Conservation (phyloP, 2,329 filamentous ascomycete species). For the Penicillium brasilianum region DNA sequence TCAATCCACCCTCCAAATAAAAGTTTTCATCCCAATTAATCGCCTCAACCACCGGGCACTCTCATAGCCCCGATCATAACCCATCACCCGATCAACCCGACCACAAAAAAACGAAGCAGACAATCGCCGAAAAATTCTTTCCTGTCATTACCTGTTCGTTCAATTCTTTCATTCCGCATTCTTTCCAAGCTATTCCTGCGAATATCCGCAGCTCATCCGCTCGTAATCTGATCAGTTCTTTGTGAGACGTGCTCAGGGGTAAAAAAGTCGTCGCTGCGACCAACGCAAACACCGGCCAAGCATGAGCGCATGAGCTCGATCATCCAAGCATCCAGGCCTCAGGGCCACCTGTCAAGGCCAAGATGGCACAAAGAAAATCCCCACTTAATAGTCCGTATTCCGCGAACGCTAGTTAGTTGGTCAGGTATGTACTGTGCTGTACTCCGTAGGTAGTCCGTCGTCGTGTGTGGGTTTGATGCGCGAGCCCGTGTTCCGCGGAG, state of each 20-base stretch:
- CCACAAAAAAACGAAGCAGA: conserved; percentile 2
- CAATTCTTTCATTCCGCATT: not conserved
- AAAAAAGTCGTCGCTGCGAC: not conserved
- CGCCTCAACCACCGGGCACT: not conserved
- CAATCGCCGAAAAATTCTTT: not conserved
- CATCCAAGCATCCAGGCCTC: too few relatives aligned
- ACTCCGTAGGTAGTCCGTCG: not conserved
- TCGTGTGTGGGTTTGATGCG: conserved; percentile 10
- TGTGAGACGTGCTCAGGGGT: conserved; percentile 14
- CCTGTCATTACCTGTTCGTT: conserved; percentile 5
- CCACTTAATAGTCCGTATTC: not conserved
- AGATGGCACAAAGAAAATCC: not conserved
- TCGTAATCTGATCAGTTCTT: conserved; percentile 4
- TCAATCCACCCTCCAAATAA: not conserved
- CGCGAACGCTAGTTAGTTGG: not conserved
- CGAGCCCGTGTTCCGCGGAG: conserved; percentile 6
- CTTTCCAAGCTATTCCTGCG: not conserved
- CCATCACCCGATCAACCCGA: conserved; percentile 6
- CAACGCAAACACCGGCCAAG: not conserved
- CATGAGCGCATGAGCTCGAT: too few relatives aligned
- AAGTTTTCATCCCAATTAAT: not conserved
- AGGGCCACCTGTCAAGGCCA: not conserved
- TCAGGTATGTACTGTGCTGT: not conserved
- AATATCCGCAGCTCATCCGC: not conserved
- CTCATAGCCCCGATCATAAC: not conserved